phyloP scores from a whole-genome alignment of 192 early-diverging fungal genomes.

The Funneliformis mosseae region DNA sequence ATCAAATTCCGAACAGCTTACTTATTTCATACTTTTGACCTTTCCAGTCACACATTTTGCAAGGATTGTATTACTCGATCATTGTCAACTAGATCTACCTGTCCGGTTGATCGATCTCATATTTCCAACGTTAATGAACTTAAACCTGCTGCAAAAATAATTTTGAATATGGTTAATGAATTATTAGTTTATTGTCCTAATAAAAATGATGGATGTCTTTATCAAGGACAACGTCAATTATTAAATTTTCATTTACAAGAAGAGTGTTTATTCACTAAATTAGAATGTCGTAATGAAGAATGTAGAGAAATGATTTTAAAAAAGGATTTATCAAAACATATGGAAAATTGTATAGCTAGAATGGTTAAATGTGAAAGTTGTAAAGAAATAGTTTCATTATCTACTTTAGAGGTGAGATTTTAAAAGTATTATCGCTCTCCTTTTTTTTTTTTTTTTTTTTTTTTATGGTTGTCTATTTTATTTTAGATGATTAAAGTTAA shows the following conservation, averaged over 20 bases:
- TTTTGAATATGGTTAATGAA: slow-evolving; percentile 69
- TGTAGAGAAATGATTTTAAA: slow-evolving; percentile 57
- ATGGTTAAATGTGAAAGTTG: slow-evolving; percentile 58
- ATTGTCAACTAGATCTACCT: slow-evolving; percentile 46
- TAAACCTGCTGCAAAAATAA: slow-evolving; percentile 57
- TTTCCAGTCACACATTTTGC: slow-evolving; percentile 69
- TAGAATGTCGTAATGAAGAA: slow-evolving; percentile 54
- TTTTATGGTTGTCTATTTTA: neutral
- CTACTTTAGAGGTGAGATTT: slow-evolving; percentile 54
- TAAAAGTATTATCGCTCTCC: neutral
- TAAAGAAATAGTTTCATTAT: slow-evolving; percentile 50
- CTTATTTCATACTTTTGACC: neutral
- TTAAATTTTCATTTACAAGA: slow-evolving; percentile 55
- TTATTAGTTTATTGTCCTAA: slow-evolving; percentile 61
- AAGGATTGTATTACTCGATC: slow-evolving; percentile 58
- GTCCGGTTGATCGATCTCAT: slow-evolving; percentile 62
- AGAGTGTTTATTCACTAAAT: slow-evolving; percentile 57
- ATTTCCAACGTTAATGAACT: slow-evolving; percentile 45
- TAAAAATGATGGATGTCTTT: slow-evolving; percentile 53
- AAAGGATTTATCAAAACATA: slow-evolving; percentile 58
- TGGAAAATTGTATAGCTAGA: slow-evolving; percentile 58
- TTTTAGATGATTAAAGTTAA: neutral
- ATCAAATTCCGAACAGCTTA: neutral
- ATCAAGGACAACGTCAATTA: slow-evolving; percentile 59
- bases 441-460: neutral